Base-by-base conservation (phyloP, 164 flowering plant species). In the Stephania japonica region DNA sequence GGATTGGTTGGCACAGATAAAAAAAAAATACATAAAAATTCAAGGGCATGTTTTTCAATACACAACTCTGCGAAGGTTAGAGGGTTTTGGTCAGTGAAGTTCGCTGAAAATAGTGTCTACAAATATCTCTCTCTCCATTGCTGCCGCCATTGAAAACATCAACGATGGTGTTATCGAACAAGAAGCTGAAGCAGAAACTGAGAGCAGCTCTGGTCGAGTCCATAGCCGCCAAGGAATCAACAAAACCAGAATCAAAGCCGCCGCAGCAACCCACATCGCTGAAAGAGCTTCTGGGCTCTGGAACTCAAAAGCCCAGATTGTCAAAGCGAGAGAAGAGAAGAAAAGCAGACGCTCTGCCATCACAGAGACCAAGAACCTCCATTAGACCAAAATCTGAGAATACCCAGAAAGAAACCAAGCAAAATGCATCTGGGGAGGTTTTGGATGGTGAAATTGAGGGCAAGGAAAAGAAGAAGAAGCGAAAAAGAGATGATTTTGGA, bases 111-210 rank as follows among this genome's bases (percentile, higher is more conserved):
- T n/a, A 61, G 24, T 14, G 1, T 59, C 64, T 61, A 19, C 19
- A n/a, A n/a, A n/a, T 59, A 18, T 19, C 42, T 70, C 72, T 56
- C 64, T 70, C 72, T 1, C 24, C 43, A 56, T 50, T 50, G 42
- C 25, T 47, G 63, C 1, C 13, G 6, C 5, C 24, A 18, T 27
- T 16, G 7, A 25, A 72, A 42, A 5, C 23, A 61, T 26, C 56
- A 59, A 11, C 18, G 77, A 92, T 93, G 98, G 97, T 93, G 38
- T 76, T 91, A 24, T 93, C 97, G 4, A 91, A 91, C 83, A 93
- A 89, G 80, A 91, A 89, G 87, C 88, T 87, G 64, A 93, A 93
- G 88, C 91, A 86, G 68, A 89, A 87, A 82, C 84, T 89, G 0
- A 79, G 93, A 78, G 84, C 73, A 1, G 78, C 78, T 44, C 61